Base-by-base conservation (phyloP, 306 rosid genomes). In the Luffa aegyptiaca region DNA sequence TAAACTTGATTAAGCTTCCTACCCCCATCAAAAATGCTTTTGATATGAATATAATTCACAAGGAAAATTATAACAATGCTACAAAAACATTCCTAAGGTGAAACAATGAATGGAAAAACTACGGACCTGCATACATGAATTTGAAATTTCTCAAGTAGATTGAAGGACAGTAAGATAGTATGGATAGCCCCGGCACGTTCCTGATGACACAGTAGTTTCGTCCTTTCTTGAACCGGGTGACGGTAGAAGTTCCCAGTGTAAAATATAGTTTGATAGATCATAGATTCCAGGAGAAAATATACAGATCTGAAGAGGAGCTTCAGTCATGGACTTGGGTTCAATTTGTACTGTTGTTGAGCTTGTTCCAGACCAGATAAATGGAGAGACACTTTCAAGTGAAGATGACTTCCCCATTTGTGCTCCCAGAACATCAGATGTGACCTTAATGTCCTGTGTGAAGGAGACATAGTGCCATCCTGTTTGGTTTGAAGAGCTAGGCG, bases 391-490 rank as follows among this genome's bases (percentile, higher is more conserved):
- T 39, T 87, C 91, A 33, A 89, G 65, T 2, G 90, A 80, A 8
- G 65, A 48, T 48, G 91, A 82, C 82, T 86, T 89, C 57, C 74
- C 86, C 5, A 78, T 63, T 80, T 72, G 88, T 66, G 81, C 42
- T 78, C 87, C 93, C 17, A 12, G 26, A 80, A 71, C 86, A 62
- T 83, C 92, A 56, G 97, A 83, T 33, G 91, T 71, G 26, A 86
- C 92, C 80, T 91, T 95, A 51, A 79, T 81, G 81, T 91, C 97
- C 72, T 81, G 87, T 53, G 16, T 89, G 52, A 82, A 82, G 8
- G 94, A 81, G 81, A 85, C 86, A 73, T 91, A 92, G 82, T 90
- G 89, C 99, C 99, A 95, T 36, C 99, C 99, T 73, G 83, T 89
- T 84, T 82, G 97, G 83, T 81, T 88, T 58, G 88, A 79, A 11